These are phyloP conservation scores for Podospora comata DNA, from an alignment of 495 filamentous ascomycete species.

Conservation along the genomic window DNA sequence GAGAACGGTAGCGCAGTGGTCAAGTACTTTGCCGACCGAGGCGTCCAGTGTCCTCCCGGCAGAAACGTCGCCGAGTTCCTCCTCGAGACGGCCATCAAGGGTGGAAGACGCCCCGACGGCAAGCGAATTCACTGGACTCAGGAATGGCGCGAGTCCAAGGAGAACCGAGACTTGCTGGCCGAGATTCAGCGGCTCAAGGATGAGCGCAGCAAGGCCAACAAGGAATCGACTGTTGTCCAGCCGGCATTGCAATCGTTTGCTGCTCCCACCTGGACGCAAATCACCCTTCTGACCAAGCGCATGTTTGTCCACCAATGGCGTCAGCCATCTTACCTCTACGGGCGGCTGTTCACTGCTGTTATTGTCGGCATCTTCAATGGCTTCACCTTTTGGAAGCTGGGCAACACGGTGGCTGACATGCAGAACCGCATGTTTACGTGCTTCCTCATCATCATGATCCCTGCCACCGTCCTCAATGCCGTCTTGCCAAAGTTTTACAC, in stretches of 20 bases:
- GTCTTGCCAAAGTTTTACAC: conserved; percentile 83
- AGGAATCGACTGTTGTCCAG: conserved; percentile 15
- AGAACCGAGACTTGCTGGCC: conserved; percentile 60
- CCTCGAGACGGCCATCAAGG: conserved; percentile 74
- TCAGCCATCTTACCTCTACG: conserved; percentile 71
- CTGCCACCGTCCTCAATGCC: conserved; percentile 65
- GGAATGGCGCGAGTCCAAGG: conserved; percentile 69
- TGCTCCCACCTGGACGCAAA: conserved; percentile 41
- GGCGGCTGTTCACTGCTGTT: conserved; percentile 54
- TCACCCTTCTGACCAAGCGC: conserved; percentile 50
- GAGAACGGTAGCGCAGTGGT: conserved; percentile 46
- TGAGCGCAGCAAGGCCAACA: conserved; percentile 30
- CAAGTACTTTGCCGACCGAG: conserved; percentile 54
- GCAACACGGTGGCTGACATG: conserved; percentile 63
- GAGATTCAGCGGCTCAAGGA: conserved; percentile 68
- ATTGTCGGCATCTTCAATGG: conserved; percentile 68
- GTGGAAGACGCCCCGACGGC: conserved; percentile 62
- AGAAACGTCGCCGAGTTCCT: conserved; percentile 82
- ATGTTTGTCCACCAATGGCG: conserved; percentile 81
- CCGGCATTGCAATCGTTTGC: conserved; percentile 33
- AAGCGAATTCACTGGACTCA: conserved; percentile 74
- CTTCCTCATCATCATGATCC: conserved; percentile 73
- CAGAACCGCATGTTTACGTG: conserved; percentile 77
- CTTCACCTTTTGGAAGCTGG: conserved; percentile 83
- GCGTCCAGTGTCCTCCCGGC: conserved; percentile 65